A percentile compares a stretch with the other conserved stretches of the same genome.
Conservation (phyloP, 805 yeast genomes). For the Spencermartinsiella europaea region DNA sequence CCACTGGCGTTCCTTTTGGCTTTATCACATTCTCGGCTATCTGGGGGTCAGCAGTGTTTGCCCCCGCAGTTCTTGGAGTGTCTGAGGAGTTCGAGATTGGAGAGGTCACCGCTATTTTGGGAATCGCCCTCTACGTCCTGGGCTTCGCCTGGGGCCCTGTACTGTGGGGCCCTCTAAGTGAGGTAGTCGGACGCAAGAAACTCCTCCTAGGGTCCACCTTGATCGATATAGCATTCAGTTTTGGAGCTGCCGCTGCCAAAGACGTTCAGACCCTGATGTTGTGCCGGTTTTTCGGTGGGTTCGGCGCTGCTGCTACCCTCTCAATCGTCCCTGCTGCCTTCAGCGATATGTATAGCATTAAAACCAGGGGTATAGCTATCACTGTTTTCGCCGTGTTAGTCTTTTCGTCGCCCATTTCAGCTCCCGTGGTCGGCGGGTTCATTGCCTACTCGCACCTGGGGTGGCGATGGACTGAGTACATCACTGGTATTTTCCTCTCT, state of each 20-base stretch:
- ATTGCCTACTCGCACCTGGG: conserved; percentile 55
- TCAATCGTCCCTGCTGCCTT: conserved; percentile 78
- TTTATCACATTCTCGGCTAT: conserved; percentile 46
- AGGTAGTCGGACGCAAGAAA: conserved; percentile 63
- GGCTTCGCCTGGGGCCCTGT: conserved; percentile 88
- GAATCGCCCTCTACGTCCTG: conserved; percentile 66
- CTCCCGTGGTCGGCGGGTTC: conserved; percentile 69
- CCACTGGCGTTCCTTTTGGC: conserved; percentile 37
- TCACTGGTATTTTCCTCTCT: conserved; percentile 57
- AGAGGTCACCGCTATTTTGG: conserved; percentile 52
- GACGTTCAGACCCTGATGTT: conserved; percentile 68
- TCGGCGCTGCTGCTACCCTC: conserved; percentile 72
- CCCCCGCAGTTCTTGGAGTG: conserved; percentile 48
- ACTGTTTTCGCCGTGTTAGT: conserved; percentile 62
- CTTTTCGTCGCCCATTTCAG: conserved; percentile 65
- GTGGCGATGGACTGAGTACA: conserved; percentile 82
- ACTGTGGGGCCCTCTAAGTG: conserved; percentile 74
- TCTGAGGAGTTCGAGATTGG: conserved; percentile 51
- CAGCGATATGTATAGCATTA: conserved; percentile 66
- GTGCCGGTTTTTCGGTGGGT: conserved; percentile 71
- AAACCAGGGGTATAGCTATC: conserved; percentile 64
- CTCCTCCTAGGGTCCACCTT: conserved; percentile 50
- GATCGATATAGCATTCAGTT: conserved; percentile 50
- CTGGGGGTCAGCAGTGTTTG: conserved; percentile 68
- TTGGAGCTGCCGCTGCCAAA: conserved; percentile 66